Percentiles rank a stretch among this genome's conserved stretches.
phyloP scores from a whole-genome alignment of 1,284 basidiomycete species.

The Austropuccinia psidii region DNA sequence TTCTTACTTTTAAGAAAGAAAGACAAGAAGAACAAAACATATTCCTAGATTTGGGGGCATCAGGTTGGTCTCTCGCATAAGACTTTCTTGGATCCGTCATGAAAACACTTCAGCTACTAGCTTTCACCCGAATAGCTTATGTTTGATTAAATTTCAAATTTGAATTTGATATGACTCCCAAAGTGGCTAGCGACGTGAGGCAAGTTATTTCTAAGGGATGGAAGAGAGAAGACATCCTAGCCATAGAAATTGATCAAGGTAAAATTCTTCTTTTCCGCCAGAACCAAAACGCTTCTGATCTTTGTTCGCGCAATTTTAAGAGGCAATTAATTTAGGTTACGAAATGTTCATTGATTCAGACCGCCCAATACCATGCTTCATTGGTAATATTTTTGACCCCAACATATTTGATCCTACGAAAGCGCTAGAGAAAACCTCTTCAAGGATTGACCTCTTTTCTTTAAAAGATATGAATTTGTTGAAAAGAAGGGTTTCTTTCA shows the following conservation, averaged over 20 bases:
- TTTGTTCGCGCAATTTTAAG: background rate
- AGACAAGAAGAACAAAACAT: background rate
- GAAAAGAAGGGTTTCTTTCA: background rate
- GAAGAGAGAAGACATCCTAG: constrained; percentile 11
- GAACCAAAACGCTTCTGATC: background rate
- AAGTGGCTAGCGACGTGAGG: constrained; percentile 9
- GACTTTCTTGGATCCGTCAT: background rate
- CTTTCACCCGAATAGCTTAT: no score
- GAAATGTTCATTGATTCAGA: background rate
- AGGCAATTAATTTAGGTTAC: background rate
- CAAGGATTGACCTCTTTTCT: background rate
- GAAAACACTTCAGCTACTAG: no score
- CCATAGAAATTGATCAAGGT: background rate
- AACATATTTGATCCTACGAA: background rate
- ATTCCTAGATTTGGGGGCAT: constrained; percentile 13
- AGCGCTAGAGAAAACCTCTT: no score
- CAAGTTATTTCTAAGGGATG: constrained; percentile 5
- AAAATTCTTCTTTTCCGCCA: no score
- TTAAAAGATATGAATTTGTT: constrained; percentile 11
- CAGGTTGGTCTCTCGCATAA: no score
- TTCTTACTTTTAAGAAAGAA: background rate
- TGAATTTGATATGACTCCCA: background rate
- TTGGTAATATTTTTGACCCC: constrained; percentile 1
- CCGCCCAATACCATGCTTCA: constrained; percentile 1
- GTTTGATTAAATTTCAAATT: background rate